phyloP scores from a whole-genome alignment of 768 basidiomycete species.

The Boletus vinaceobasis region DNA sequence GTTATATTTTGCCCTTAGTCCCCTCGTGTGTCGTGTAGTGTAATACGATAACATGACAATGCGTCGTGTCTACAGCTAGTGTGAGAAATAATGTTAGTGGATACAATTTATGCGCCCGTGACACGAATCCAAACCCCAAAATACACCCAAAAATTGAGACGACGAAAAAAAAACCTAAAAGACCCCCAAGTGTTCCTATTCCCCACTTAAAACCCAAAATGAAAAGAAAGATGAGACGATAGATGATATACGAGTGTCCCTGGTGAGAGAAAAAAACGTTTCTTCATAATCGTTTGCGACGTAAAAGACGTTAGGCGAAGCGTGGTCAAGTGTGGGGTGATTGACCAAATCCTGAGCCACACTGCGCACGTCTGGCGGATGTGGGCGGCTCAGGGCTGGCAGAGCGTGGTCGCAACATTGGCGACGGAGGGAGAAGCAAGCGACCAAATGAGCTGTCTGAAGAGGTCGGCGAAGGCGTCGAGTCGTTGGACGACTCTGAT shows the following conservation, averaged over 20 bases:
- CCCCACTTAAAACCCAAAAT: constrained; percentile 18
- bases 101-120: constrained; percentile 13
- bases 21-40: constrained; percentile 8
- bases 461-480: constrained; percentile 19
- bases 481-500: constrained; percentile 15
- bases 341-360: constrained; percentile 11
- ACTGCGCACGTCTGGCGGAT: constrained; percentile 7
- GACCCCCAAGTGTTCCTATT: constrained; percentile 4
- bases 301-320: constrained; percentile 20
- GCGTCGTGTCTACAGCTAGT: constrained; percentile 5
- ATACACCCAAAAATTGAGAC: constrained; percentile 9
- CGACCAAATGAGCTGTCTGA: constrained; percentile 17
- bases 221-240: constrained; percentile 7
- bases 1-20: neutral
- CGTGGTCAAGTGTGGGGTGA: constrained; percentile 12
- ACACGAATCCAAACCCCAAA: constrained; percentile 2
- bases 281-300: constrained; percentile 12
- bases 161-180: neutral
- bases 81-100: constrained; percentile 18
- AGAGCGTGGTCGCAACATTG: constrained; percentile 24
- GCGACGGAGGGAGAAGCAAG: constrained; percentile 16
- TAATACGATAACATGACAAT: constrained; percentile 13
- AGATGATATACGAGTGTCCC: constrained; percentile 3
- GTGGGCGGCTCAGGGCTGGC: constrained; percentile 14
- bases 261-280: constrained; percentile 29